A percentile compares a stretch with the other conserved stretches of the same genome.
These are phyloP conservation scores for Botrytis elliptica DNA, from an alignment of 2,329 filamentous ascomycete genomes.

Conservation along the genomic window DNA sequence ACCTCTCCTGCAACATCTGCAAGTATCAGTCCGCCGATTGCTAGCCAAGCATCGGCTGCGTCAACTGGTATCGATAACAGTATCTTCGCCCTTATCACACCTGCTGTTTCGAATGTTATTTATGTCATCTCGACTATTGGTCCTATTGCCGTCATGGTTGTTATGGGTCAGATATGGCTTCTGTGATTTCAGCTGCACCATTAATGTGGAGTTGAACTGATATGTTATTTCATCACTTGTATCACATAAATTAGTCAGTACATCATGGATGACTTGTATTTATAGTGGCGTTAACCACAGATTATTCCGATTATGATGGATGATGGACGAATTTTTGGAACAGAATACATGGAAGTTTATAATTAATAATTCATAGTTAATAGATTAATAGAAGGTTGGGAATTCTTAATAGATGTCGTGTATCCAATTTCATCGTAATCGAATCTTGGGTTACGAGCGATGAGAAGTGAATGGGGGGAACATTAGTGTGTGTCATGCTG, in stretches of 20 bases:
- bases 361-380: background rate
- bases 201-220: background rate
- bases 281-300: background rate
- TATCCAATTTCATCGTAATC: background rate
- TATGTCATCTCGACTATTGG: conserved; percentile 10
- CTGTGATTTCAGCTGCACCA: background rate
- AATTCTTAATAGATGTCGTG: background rate
- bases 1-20: conserved; percentile 12
- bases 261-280: background rate
- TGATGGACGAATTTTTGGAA: conserved; percentile 14
- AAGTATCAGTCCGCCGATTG: conserved; percentile 15
- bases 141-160: conserved; percentile 8
- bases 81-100: conserved; percentile 2
- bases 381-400: conserved; percentile 2
- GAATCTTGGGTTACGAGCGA: background rate
- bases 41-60: conserved; percentile 18
- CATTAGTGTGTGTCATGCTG: background rate
- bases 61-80: conserved; percentile 17
- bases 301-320: background rate
- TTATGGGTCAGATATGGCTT: conserved; percentile 19
- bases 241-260: conserved; percentile 6
- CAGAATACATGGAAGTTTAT: conserved; percentile 9
- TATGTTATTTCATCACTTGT: conserved; percentile 4
- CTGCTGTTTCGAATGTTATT: conserved; percentile 9
- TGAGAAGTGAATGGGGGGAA: background rate